These are phyloP conservation scores for Arachis monticola DNA, from an alignment of 331 rosid genomes.

Conservation along the genomic window DNA sequence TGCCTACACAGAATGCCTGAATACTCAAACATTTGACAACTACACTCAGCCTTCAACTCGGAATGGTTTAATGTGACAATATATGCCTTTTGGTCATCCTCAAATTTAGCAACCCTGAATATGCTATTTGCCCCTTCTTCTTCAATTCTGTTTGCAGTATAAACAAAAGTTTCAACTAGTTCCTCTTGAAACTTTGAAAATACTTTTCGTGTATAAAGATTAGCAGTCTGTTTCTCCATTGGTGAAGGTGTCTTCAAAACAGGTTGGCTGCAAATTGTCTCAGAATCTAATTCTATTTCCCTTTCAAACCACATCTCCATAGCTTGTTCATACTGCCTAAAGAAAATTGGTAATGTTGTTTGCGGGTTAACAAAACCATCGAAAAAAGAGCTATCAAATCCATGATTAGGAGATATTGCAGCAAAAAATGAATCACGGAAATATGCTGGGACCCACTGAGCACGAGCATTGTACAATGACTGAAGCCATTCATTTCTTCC, in stretches of 20 bases:
- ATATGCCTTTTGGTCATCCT: conserved; percentile 84
- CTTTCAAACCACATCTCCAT: conserved; percentile 78
- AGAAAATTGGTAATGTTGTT: conserved; percentile 90
- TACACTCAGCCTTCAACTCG: conserved; percentile 86
- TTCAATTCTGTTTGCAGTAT: conserved; percentile 92
- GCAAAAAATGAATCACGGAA: conserved; percentile 92
- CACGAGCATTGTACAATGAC: conserved; percentile 76
- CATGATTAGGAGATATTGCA: conserved; percentile 75
- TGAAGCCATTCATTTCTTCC: conserved; percentile 88
- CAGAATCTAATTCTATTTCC: conserved; percentile 88
- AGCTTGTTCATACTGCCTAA: conserved; percentile 93
- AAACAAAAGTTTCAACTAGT: conserved; percentile 95
- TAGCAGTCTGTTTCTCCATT: conserved; percentile 97
- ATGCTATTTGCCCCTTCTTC: conserved; percentile 82
- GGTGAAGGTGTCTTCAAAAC: conserved; percentile 95
- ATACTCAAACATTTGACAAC: conserved; percentile 95
- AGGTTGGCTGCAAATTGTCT: conserved; percentile 77
- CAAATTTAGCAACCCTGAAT: conserved; percentile 95
- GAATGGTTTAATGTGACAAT: conserved; percentile 73
- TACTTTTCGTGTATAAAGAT: conserved; percentile 78
- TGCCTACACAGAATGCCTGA: conserved; percentile 97
- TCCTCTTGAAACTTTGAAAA: conserved; percentile 94
- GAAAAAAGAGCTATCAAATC: conserved; percentile 74
- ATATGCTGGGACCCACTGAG: conserved; percentile 96
- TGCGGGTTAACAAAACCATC: conserved; percentile 90